phyloP scores from a whole-genome alignment of 1,284 basidiomycete species.

The Ganoderma boninense region DNA sequence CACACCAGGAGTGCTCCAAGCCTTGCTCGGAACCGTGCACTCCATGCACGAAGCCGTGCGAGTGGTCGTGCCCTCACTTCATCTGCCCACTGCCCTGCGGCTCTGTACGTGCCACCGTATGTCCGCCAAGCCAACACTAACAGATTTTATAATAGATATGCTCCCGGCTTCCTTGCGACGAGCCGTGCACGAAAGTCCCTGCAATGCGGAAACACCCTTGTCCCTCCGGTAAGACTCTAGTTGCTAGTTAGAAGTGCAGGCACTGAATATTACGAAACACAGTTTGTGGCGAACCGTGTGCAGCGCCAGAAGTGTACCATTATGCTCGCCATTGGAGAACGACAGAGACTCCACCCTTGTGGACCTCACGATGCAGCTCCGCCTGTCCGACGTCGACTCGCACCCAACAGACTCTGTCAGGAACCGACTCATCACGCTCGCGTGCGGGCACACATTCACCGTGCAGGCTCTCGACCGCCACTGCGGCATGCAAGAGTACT shows the following conservation, averaged over 20 bases:
- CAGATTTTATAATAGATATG: constrained; percentile 57
- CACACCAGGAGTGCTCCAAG: constrained; percentile 55
- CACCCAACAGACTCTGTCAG: constrained; percentile 48
- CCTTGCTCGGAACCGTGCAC: constrained; percentile 66
- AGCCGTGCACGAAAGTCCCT: constrained; percentile 58
- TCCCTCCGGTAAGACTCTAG: constrained; percentile 60
- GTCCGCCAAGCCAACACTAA: background rate
- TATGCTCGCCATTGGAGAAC: constrained; percentile 53
- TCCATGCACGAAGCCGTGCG: constrained; percentile 69
- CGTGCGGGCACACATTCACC: constrained; percentile 74
- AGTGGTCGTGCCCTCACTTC: constrained; percentile 63
- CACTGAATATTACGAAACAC: background rate
- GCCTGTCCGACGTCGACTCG: constrained; percentile 58
- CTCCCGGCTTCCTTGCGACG: constrained; percentile 71
- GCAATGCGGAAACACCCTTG: constrained; percentile 70
- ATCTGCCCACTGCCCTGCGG: constrained; percentile 74
- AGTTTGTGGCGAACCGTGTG: constrained; percentile 79
- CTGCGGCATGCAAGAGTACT: constrained; percentile 63
- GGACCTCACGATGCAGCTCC: constrained; percentile 65
- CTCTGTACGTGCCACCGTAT: constrained; percentile 55
- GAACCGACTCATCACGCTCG: constrained; percentile 68
- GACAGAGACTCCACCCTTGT: constrained; percentile 53
- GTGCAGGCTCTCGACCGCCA: constrained; percentile 76
- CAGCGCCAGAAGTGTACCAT: constrained; percentile 60
- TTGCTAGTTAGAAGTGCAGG: background rate